Evolutionary conservation across 805 yeast genomes (phyloP).

Genomic region (Yamadazyma philogaea): DNA sequence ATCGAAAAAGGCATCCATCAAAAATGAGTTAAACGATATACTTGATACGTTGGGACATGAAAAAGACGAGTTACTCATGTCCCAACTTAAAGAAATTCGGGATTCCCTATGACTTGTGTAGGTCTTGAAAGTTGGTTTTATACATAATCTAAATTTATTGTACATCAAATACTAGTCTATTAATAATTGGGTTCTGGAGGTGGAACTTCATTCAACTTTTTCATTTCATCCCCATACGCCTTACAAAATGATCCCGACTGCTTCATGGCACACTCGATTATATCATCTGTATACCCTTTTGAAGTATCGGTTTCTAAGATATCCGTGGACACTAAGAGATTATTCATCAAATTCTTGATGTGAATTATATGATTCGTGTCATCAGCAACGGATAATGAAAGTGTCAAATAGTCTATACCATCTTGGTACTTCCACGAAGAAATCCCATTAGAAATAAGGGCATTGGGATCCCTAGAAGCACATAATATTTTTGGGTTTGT

Average conservation of each 20-base stretch:
- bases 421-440: conserved; percentile 22
- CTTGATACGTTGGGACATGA: conserved; percentile 14
- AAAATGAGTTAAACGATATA: conserved; percentile 13
- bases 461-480: conserved; percentile 24
- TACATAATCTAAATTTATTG: no score
- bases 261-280: conserved; percentile 29
- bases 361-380: conserved; percentile 33
- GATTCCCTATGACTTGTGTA: conserved; percentile 1
- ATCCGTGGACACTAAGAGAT: conserved; percentile 14
- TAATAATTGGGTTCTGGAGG: conserved; percentile 15
- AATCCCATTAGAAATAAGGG: conserved; percentile 36
- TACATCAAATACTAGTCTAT: not conserved
- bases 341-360: conserved; percentile 29
- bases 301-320: conserved; percentile 6
- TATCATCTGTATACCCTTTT: conserved; percentile 21
- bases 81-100: conserved; percentile 19
- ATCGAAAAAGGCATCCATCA: conserved; percentile 4
- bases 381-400: conserved; percentile 38
- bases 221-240: conserved; percentile 22
- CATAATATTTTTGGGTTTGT: conserved; percentile 24
- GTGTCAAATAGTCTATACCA: conserved; percentile 27
- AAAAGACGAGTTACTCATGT: conserved; percentile 21
- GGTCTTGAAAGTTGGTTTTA: not conserved
- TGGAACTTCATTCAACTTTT: conserved; percentile 11
- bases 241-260: conserved; percentile 26